Base-by-base conservation (phyloP, 192 early-diverging fungal genomes). In the Linnemannia hyalina region DNA sequence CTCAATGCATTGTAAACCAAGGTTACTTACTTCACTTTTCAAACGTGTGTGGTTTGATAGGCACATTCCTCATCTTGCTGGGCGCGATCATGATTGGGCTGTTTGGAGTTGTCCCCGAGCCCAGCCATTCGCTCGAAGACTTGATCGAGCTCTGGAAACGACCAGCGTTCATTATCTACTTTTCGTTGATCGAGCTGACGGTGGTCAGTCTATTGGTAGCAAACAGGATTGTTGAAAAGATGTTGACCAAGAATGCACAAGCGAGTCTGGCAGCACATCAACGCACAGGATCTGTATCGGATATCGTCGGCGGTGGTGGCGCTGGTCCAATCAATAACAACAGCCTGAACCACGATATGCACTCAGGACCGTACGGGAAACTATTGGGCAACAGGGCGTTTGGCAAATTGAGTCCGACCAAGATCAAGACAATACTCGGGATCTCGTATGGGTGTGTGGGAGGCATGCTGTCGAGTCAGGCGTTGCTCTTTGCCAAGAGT, bases 21-120 rank as follows among this genome's bases (percentile, higher is more conserved):
- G 13, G 36, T 38, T 13, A 38, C 40, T 72, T 55, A 35, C 71
- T 5, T 72, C 10, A 36, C 32, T 73, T 20, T 55, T 26, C 41
- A 44, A 35, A 42, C 36, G 1, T 57, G 29, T 74, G 20, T 23
- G 15, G 32, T 70, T 35, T 52, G 40, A 74, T 92, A 88, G 95
- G 95, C 44, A 96, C 95, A 8, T 54, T 93, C 69, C 76, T 95
- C 36, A 95, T 95, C 73, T 74, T 93, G 5, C 68, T 93, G 68
- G 95, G 95, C 18, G 92, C 94, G 41, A 80, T 92, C 46, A 88
- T 93, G 47, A 92, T 96, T 57, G 94, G 93, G 32, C 73, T 92
- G 29, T 96, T 96, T 90, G 95, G 95, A 40, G 92, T 95, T 4
- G 93, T 96, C 40, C 92, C 93, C n/a, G 94, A 94, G 85, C 94